These are phyloP conservation scores for Cinnamomum chago DNA, from an alignment of 164 flowering plant genomes.

Conservation along the genomic window DNA sequence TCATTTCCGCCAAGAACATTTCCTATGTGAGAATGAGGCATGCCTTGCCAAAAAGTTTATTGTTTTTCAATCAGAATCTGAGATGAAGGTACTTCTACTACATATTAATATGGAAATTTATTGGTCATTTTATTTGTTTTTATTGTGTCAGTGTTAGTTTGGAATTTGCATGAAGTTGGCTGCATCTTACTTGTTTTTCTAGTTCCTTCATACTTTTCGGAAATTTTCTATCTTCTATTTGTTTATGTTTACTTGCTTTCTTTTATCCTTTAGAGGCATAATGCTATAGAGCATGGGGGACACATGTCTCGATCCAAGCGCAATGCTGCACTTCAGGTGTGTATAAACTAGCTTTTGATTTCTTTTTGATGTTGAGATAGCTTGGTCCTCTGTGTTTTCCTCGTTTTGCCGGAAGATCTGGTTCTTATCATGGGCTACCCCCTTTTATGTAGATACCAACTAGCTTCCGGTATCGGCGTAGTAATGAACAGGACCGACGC, in stretches of 20 bases:
- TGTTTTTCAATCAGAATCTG: constrained; percentile 78
- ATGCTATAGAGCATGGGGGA: constrained; percentile 82
- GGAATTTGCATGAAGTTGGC: not conserved
- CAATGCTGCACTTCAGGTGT: constrained; percentile 85
- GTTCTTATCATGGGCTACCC: not conserved
- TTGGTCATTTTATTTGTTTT: not conserved
- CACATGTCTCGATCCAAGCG: constrained; percentile 88
- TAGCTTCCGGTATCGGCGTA: constrained; percentile 65
- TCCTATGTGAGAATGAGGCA: constrained; percentile 83
- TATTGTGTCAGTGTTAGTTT: not conserved
- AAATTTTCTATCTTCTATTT: not conserved
- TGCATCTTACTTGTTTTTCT: not conserved
- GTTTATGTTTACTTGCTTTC: constrained; percentile 3
- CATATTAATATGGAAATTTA: not conserved
- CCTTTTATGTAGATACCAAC: constrained; percentile 67
- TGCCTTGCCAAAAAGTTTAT: constrained; percentile 86
- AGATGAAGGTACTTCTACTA: constrained; percentile 61
- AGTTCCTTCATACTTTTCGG: not conserved
- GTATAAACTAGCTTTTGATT: constrained; percentile 5
- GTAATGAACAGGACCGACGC: constrained; percentile 49
- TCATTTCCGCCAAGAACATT: constrained; percentile 83
- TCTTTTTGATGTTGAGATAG: not conserved
- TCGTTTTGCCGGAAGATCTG: not conserved
- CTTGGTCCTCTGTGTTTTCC: not conserved
- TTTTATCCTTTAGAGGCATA: constrained; percentile 62